Base-by-base conservation (phyloP, 225 moss, liverwort and hornwort species). In the Rhytidiadelphus loreus region DNA sequence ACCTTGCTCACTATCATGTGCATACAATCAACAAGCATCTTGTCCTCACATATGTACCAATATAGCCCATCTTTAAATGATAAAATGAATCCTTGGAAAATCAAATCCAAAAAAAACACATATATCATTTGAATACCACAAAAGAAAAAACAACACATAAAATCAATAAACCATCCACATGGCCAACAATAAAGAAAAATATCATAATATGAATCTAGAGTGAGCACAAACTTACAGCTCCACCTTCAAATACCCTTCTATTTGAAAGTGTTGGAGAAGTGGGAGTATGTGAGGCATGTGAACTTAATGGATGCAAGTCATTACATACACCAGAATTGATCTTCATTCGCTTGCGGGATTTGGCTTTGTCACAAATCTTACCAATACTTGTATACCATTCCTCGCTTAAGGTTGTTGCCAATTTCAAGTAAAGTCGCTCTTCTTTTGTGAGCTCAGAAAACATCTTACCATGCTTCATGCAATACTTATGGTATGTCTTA, bases 41-140 rank as follows among this genome's bases (percentile, higher is more conserved):
- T 1, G 8, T 8, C 15, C 3, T 41, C 8, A 25, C 8, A 41
- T 5, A 0, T 5, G 0, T 25, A 8, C 4, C 14, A 24, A 39
- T 41, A 14, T 8, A 70, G 25, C 5, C 41, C 15, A 41, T 41
- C 8, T 14, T 25, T 3, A 14, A 25, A 70, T 41, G 3, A 41
- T 41, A 70, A 70, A 41, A 0, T 25, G 0, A 41, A 5, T 25
- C 25, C 13, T 14, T 70, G 24, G 2, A 9, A 41, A 41, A 70
- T 3, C 1, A 26, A 71, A 16, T 0, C 26, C 9, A 16, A 25
- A 3, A 41, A 70, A 70, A 14, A 14, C 1, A 37, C 14, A 25
- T 4, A 41, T 15, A 41, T 25, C 8, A 41, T 25, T 43, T 1
- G 26, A 70, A 26, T 8, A 9, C 3, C 1, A 26, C 3, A 25